Conservation (phyloP, 441 rosid species). For the Gossypium trilobum region DNA sequence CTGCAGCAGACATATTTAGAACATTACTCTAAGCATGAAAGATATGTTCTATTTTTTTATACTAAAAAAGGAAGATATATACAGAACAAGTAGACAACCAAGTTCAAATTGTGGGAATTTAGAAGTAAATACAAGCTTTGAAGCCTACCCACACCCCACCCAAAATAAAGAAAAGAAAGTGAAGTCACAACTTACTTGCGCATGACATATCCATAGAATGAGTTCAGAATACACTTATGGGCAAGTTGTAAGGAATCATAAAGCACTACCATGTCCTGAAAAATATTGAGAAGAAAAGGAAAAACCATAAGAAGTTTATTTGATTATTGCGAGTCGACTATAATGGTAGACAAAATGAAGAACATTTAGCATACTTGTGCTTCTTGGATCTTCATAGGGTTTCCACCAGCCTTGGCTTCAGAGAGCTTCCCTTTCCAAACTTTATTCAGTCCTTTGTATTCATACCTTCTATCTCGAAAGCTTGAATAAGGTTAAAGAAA, state of each 20-base stretch:
- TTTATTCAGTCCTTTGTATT: slow-evolving; percentile 95
- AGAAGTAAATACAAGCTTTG: slow-evolving; percentile 12
- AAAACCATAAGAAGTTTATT: slow-evolving; percentile 18
- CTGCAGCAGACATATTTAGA: slow-evolving; percentile 35
- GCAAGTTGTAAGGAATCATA: slow-evolving; percentile 98
- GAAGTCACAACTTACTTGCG: slow-evolving; percentile 65
- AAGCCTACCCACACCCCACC: not conserved
- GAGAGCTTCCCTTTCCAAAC: slow-evolving; percentile 96
- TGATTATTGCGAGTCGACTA: slow-evolving; percentile 6
- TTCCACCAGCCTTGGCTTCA: slow-evolving; percentile 94
- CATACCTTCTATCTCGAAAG: slow-evolving; percentile 98
- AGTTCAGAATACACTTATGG: slow-evolving; percentile 94
- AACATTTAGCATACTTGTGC: slow-evolving; percentile 57
- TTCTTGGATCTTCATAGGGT: slow-evolving; percentile 93
- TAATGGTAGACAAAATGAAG: slow-evolving; percentile 11
- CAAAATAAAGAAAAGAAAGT: not conserved
- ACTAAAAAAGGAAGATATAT: not conserved
- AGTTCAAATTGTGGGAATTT: slow-evolving; percentile 9
- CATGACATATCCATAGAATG: slow-evolving; percentile 99
- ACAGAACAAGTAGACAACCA: slow-evolving; percentile 8
- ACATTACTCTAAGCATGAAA: slow-evolving; percentile 23
- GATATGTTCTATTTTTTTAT: not conserved
- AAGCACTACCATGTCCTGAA: slow-evolving; percentile 96
- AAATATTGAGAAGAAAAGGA: slow-evolving; percentile 22
- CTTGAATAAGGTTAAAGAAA: slow-evolving; percentile 35